Percentiles rank a stretch among this genome's conserved stretches.
Evolutionary conservation across 768 basidiomycete genomes (phyloP).

Genomic region (Tylopilus balloui): DNA sequence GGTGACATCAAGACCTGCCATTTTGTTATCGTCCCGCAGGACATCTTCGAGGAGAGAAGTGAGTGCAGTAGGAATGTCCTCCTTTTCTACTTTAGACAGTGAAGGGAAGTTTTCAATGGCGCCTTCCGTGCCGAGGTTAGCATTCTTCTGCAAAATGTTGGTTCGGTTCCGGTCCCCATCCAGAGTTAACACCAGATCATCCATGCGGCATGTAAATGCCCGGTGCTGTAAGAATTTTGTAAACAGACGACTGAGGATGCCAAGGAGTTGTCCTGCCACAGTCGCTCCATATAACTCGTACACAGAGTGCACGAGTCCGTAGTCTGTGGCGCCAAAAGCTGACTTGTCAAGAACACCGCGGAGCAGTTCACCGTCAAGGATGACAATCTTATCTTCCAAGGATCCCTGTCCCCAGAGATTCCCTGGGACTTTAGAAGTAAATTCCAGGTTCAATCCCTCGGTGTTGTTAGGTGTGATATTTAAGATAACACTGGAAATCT

Average conservation of each 20-base stretch:
- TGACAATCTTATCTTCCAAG: conserved; percentile 78
- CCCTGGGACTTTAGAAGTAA: conserved; percentile 87
- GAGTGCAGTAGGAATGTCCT: conserved; percentile 56
- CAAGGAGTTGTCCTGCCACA: conserved; percentile 84
- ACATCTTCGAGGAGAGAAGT: conserved; percentile 81
- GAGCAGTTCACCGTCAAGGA: conserved; percentile 90
- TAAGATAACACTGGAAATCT: conserved; percentile 92
- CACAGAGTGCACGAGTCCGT: conserved; percentile 94
- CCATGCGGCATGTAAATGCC: conserved; percentile 98
- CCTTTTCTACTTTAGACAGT: conserved; percentile 44
- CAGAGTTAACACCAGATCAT: conserved; percentile 87
- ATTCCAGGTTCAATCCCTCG: conserved; percentile 77
- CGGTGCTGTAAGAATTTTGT: conserved; percentile 97
- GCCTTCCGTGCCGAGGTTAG: conserved; percentile 75
- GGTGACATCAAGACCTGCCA: conserved; percentile 93
- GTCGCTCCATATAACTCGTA: conserved; percentile 93
- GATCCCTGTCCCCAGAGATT: conserved; percentile 79
- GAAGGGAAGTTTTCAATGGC: conserved; percentile 91
- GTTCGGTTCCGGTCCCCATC: conserved; percentile 70
- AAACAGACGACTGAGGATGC: conserved; percentile 89
- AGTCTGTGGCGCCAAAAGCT: conserved; percentile 93
- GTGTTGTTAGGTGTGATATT: conserved; percentile 84
- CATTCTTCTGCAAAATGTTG: conserved; percentile 61
- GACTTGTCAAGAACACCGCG: conserved; percentile 96
- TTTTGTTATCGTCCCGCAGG: conserved; percentile 90